Conservation (phyloP, 2,329 filamentous ascomycete genomes). For the Escovopsis weberi region DNA sequence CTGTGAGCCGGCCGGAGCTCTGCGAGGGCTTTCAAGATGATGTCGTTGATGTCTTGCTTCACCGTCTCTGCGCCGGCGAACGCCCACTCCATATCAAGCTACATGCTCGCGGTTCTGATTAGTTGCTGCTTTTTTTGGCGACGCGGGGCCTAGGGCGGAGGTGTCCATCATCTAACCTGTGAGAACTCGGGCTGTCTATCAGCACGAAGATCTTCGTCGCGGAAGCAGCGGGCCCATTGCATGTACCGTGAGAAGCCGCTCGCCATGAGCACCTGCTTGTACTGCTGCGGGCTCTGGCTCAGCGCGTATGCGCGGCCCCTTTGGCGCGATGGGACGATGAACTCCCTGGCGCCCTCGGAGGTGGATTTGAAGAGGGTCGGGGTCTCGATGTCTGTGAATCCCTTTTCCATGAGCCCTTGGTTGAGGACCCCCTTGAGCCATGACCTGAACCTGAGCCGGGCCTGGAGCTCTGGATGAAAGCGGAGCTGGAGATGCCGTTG, state of each 20-base stretch:
- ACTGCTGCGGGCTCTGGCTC: conserved; percentile 93
- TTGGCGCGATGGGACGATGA: conserved; percentile 74
- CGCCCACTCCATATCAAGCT: conserved; percentile 89
- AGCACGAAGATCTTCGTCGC: conserved; percentile 83
- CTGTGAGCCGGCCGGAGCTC: conserved; percentile 22
- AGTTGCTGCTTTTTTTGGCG: not conserved
- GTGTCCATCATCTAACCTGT: conserved; percentile 37
- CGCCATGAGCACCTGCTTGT: conserved; percentile 96
- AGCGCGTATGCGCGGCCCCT: conserved; percentile 73
- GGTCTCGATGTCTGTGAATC: conserved; percentile 74
- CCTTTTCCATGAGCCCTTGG: conserved; percentile 37
- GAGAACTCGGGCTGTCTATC: conserved; percentile 96
- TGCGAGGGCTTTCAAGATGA: conserved; percentile 16
- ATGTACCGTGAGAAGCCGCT: conserved; percentile 72
- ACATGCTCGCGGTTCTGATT: conserved; percentile 1
- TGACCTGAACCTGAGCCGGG: conserved; percentile 58
- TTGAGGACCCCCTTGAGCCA: conserved; percentile 38
- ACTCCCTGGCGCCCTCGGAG: conserved; percentile 87
- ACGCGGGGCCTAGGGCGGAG: no score
- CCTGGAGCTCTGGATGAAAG: conserved; percentile 50
- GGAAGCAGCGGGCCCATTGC: conserved; percentile 88
- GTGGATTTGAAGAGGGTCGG: conserved; percentile 95
- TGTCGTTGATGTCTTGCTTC: conserved; percentile 20
- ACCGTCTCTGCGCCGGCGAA: conserved; percentile 47
- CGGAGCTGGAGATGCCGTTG: conserved; percentile 76